Evolutionary conservation across 345 rosid genomes (phyloP).

Genomic region (Acer yangbiense): DNA sequence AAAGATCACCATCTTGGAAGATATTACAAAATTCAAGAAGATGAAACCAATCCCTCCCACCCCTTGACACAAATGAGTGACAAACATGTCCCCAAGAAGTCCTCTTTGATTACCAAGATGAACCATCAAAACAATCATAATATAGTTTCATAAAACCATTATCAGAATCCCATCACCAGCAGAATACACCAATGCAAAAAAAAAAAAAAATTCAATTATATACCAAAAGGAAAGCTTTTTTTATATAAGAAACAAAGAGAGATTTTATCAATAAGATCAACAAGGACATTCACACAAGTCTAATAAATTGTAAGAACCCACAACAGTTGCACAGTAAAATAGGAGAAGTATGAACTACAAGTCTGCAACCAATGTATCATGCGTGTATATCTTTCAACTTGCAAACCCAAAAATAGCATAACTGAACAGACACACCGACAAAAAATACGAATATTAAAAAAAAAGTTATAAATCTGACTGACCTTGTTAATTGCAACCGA

Average conservation of each 20-base stretch:
- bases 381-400: not conserved
- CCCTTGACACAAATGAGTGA: too few relatives aligned
- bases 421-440: not conserved
- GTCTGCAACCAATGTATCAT: not conserved
- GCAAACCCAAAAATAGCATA: slow-evolving; percentile 10
- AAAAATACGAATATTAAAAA: not conserved
- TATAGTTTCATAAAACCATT: too few relatives aligned
- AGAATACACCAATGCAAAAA: too few relatives aligned
- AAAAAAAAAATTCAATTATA: too few relatives aligned
- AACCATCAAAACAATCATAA: too few relatives aligned
- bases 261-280: not conserved
- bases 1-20: too few relatives aligned
- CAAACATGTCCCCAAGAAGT: too few relatives aligned
- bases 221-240: not conserved
- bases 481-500: not conserved
- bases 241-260: not conserved
- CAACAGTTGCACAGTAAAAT: not conserved
- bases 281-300: not conserved
- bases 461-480: not conserved
- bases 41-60: too few relatives aligned
- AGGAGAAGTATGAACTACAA: not conserved
- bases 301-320: not conserved
- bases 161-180: too few relatives aligned
- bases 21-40: too few relatives aligned
- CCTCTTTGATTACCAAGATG: too few relatives aligned